phyloP scores from a whole-genome alignment of 1,284 basidiomycete species.

The Cutaneotrichosporon cutaneum region DNA sequence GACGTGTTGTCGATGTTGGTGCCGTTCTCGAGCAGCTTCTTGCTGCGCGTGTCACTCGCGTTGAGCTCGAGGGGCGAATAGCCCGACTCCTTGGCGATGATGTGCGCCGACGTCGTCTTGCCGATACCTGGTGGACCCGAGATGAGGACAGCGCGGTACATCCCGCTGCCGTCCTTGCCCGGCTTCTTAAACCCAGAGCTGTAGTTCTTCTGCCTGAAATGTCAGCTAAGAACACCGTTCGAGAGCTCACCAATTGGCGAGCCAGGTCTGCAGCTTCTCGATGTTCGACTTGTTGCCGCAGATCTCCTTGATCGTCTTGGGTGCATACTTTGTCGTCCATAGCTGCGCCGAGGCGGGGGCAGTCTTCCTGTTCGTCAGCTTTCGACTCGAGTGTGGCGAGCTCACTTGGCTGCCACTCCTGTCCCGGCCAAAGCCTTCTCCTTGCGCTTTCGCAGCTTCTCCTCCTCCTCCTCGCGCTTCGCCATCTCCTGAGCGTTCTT shows the following conservation, averaged over 20 bases:
- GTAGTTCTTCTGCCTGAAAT: constrained; percentile 67
- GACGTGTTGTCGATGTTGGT: constrained; percentile 86
- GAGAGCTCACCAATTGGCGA: constrained; percentile 74
- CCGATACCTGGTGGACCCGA: constrained; percentile 95
- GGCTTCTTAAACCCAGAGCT: constrained; percentile 86
- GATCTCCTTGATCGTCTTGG: constrained; percentile 79
- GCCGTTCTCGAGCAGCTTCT: constrained; percentile 91
- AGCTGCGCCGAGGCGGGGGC: constrained; percentile 61
- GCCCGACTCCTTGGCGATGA: constrained; percentile 83
- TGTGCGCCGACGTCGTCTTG: constrained; percentile 94
- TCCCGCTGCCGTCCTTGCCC: constrained; percentile 83
- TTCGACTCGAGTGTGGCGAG: background rate
- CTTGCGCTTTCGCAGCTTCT: constrained; percentile 66
- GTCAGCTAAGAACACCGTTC: background rate
- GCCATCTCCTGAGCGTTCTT: constrained; percentile 73
- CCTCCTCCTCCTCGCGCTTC: constrained; percentile 60
- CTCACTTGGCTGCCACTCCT: constrained; percentile 49
- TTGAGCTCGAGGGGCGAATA: constrained; percentile 93
- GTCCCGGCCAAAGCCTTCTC: constrained; percentile 50
- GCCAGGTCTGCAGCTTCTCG: constrained; percentile 83
- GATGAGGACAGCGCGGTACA: constrained; percentile 82
- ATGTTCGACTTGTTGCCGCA: constrained; percentile 92
- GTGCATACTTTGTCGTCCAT: constrained; percentile 96
- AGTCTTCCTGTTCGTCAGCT: constrained; percentile 46
- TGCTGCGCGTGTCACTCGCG: constrained; percentile 91